Percentiles rank a stretch among this genome's conserved stretches.
These are phyloP conservation scores for Pyrus pyrifolia DNA, from an alignment of 306 rosid species.

Conservation along the genomic window DNA sequence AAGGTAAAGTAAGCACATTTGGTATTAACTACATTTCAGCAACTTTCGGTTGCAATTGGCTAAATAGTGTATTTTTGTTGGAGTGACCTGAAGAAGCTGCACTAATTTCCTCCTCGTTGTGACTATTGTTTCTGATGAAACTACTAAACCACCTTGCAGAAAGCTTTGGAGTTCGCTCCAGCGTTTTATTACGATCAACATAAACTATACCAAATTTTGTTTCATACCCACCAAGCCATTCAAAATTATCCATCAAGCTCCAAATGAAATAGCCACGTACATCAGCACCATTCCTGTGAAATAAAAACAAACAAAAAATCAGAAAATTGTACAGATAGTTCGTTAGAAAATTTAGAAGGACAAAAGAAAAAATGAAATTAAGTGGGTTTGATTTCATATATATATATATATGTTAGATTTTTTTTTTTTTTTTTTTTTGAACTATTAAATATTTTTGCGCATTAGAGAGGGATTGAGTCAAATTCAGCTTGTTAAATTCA, in stretches of 20 bases:
- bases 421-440: no score
- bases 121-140: slow-evolving; percentile 34
- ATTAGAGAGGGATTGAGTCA: no score
- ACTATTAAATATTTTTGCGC: no score
- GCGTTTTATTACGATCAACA: slow-evolving; percentile 36
- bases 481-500: no score
- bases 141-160: slow-evolving; percentile 50
- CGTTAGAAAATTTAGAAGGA: neutral
- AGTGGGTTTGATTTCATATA: no score
- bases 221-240: slow-evolving; percentile 45
- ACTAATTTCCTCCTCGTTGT: neutral
- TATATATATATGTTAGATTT: no score
- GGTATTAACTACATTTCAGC: neutral
- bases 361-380: neutral
- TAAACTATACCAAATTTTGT: slow-evolving; percentile 45
- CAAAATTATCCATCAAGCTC: slow-evolving; percentile 61
- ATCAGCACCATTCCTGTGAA: slow-evolving; percentile 55
- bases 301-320: neutral
- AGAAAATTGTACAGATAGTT: neutral
- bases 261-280: slow-evolving; percentile 65
- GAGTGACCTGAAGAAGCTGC: neutral
- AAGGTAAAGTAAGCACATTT: neutral
- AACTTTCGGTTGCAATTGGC: neutral
- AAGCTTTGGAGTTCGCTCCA: slow-evolving; percentile 42
- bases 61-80: neutral